Conservation (phyloP, 2,329 filamentous ascomycete species). For the Exophiala viscosa region DNA sequence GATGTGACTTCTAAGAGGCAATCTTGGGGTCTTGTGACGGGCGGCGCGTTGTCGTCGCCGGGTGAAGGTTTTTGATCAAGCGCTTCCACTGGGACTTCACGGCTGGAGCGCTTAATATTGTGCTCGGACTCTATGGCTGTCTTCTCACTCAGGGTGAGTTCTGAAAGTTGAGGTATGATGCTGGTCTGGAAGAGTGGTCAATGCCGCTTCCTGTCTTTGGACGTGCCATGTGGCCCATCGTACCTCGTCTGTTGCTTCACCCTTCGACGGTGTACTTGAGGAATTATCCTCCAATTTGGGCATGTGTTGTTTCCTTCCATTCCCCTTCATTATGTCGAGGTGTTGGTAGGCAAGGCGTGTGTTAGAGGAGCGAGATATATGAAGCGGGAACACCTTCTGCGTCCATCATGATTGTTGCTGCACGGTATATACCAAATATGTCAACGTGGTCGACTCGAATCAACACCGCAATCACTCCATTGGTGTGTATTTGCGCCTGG, state of each 20-base stretch:
- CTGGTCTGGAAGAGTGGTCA: too few species aligned
- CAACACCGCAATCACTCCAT: too few species aligned
- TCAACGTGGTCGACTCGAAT: too few species aligned
- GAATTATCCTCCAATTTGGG: background rate
- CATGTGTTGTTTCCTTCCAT: background rate
- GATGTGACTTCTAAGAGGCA: conserved; percentile 44
- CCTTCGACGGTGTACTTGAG: background rate
- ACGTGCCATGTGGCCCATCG: background rate
- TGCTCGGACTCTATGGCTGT: too few species aligned
- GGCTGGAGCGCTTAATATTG: too few species aligned
- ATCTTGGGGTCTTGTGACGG: conserved; percentile 56
- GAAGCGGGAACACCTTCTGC: conserved; percentile 4
- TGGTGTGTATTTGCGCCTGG: too few species aligned
- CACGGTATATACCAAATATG: too few species aligned
- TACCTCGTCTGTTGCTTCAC: background rate
- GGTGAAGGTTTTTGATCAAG: background rate
- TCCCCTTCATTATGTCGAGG: background rate
- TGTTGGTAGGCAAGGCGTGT: background rate
- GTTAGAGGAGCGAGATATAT: conserved; percentile 13
- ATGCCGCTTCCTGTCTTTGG: too few species aligned
- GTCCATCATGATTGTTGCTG: background rate
- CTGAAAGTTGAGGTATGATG: too few species aligned
- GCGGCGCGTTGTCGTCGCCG: conserved; percentile 32
- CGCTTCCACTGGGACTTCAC: background rate
- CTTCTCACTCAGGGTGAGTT: too few species aligned